Evolutionary conservation across 331 rosid species (phyloP).

Genomic region (Rhamnella rubrinervis): DNA sequence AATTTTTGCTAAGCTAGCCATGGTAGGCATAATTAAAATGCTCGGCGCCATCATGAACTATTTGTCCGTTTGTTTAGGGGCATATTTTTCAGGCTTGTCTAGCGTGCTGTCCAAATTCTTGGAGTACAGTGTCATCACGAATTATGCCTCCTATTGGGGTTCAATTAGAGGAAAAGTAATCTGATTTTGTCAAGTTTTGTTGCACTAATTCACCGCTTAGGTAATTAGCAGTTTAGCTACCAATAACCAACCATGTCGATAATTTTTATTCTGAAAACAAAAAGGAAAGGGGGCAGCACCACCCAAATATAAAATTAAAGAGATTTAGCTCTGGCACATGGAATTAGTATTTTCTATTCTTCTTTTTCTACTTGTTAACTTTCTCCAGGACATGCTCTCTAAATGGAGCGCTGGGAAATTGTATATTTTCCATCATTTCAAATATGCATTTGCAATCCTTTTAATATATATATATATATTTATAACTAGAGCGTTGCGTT

Average conservation of each 20-base stretch:
- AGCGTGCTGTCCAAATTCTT: conserved; percentile 10
- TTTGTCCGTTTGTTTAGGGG: conserved; percentile 3
- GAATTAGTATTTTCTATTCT: not conserved
- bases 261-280: too few relatives aligned
- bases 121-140: not conserved
- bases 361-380: too few relatives aligned
- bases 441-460: not conserved
- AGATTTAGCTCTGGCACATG: not conserved
- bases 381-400: too few relatives aligned
- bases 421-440: not conserved
- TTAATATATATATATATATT: too few relatives aligned
- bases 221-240: conserved; percentile 7
- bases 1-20: not conserved
- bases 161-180: not conserved
- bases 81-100: not conserved
- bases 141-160: not conserved
- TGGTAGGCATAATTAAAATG: not conserved
- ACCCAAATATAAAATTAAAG: too few relatives aligned
- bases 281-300: too few relatives aligned
- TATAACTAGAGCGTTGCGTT: too few relatives aligned
- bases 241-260: not conserved
- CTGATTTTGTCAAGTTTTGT: not conserved
- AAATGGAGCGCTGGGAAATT: not conserved
- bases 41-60: not conserved
- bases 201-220: not conserved